These are phyloP conservation scores for Cercophora samala DNA, from an alignment of 495 filamentous ascomycete species.

Conservation along the genomic window DNA sequence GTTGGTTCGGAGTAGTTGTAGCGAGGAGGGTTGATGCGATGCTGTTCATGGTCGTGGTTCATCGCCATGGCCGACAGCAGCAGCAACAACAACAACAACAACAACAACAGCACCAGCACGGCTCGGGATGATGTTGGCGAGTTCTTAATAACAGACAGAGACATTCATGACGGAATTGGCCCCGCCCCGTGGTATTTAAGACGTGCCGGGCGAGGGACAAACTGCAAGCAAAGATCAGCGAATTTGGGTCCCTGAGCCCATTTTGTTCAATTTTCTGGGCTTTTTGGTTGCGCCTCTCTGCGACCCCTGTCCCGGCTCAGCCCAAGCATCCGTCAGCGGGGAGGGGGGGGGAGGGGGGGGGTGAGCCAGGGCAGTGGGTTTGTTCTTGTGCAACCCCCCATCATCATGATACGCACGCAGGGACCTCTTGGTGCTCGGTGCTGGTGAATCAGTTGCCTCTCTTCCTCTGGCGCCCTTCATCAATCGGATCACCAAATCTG, in stretches of 20 bases:
- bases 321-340: slow-evolving; percentile 7
- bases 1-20: neutral
- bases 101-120: neutral
- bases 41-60: neutral
- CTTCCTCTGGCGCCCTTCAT: too few relatives aligned
- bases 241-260: slow-evolving; percentile 10
- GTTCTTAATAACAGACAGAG: neutral
- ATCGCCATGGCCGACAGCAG: slow-evolving; percentile 6
- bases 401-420: slow-evolving; percentile 28
- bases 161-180: neutral
- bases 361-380: neutral
- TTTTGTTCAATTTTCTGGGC: slow-evolving; percentile 13
- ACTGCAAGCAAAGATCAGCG: slow-evolving; percentile 13
- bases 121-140: neutral
- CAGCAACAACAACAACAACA: slow-evolving; percentile 2
- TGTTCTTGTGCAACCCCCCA: neutral
- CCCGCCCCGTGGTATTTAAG: slow-evolving; percentile 8
- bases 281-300: neutral
- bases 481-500: neutral
- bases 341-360: neutral
- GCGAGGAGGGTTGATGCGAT: slow-evolving; percentile 9
- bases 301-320: slow-evolving; percentile 1
- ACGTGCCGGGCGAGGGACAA: neutral
- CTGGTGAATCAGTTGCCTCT: neutral
- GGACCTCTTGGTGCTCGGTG: neutral